A percentile compares a stretch with the other conserved stretches of the same genome.
These are phyloP conservation scores for Crucibulum laeve DNA, from an alignment of 768 basidiomycete genomes.

Conservation along the genomic window DNA sequence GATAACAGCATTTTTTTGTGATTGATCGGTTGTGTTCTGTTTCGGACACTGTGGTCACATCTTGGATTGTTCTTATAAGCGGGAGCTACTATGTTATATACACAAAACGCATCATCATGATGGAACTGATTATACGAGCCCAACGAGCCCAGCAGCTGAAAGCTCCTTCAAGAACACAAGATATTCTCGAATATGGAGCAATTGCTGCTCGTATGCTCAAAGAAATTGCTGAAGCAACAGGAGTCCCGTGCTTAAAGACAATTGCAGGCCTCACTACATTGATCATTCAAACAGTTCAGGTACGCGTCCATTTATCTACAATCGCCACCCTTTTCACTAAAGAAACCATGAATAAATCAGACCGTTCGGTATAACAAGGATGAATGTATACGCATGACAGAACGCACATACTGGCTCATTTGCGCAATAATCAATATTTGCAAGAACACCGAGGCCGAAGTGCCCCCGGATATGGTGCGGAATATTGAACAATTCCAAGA, in stretches of 20 bases:
- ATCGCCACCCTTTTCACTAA: not conserved
- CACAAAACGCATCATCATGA: too few species aligned
- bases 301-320: not conserved
- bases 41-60: too few species aligned
- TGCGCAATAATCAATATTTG: not conserved
- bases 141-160: too few species aligned
- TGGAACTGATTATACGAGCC: too few species aligned
- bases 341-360: not conserved
- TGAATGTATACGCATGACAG: not conserved
- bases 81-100: too few species aligned
- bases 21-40: too few species aligned
- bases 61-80: too few species aligned
- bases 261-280: not conserved
- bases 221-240: conserved; percentile 4
- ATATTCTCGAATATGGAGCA: too few species aligned
- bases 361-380: not conserved
- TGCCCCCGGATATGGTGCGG: not conserved
- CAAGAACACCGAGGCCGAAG: not conserved
- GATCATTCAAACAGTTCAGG: not conserved
- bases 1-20: too few species aligned
- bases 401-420: not conserved
- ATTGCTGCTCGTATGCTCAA: conserved; percentile 9
- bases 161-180: too few species aligned
- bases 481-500: not conserved
- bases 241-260: not conserved